Base-by-base conservation (phyloP, 352 stramenopile genomes). In the Globisporangium viniferum region DNA sequence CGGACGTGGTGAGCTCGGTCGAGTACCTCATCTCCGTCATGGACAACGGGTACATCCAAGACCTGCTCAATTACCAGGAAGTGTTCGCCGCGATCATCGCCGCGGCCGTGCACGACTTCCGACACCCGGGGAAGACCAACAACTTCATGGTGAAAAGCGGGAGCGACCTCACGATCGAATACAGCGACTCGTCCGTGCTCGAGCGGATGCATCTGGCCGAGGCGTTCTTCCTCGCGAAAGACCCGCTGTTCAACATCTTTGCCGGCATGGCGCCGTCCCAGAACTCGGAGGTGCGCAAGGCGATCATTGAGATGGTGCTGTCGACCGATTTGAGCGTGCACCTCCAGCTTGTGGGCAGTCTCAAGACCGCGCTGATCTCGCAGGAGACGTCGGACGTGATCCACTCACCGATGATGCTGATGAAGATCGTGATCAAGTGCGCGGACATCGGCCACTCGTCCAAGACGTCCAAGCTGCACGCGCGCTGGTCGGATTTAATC, bases 401-500 rank as follows among this genome's bases (percentile, higher is more conserved):
- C 57, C 82, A 93, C 60, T 93, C 82, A 6, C 84, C 83, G 2
- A 93, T 93, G 77, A 78, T 95, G 65, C 70, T 96, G 36, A 92
- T 94, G 78, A 93, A 93, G 67, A 90, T 92, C 62, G 82, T 94
- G 33, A 92, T 97, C 70, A 95, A 97, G 68, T 90, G 89, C 60
- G 89, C 95, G 8, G 95, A 99, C 72, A 77, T 99, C 31, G 96
- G 90, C 15, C 96, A 98, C 75, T 96, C 90, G 29, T 89, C 90
- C 66, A 97, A 97, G 79, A 74, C 83, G 10, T 83, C 82, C 22
- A 80, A 82, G 51, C 69, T 98, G 5, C 84, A 93, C 62, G 86
- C 89, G 33, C 81, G 89, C 57, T 99, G 94, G 94, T 91, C 91
- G 1, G 87, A 97, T 62, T 69, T 95, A 29, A 96, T 98, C 57